A percentile compares a stretch with the other conserved stretches of the same genome.
Conservation (phyloP, 139 green algal genomes). For the Closterium sp. region DNA sequence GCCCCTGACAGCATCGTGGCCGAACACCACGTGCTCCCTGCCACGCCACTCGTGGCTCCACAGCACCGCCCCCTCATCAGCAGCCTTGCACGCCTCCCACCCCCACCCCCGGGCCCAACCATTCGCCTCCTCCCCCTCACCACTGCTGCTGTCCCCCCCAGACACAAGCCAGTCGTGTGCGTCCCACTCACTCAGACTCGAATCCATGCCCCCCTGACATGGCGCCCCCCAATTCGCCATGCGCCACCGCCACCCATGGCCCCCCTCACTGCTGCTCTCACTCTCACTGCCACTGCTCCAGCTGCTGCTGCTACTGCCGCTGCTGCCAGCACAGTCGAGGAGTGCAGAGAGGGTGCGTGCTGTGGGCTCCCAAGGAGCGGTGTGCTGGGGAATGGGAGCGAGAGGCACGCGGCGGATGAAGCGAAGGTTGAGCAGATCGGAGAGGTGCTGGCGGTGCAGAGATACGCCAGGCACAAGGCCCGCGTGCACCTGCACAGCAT, state of each 20-base stretch:
- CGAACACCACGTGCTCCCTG: constrained; percentile 1
- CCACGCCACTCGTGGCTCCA: background rate
- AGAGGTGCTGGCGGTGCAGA: constrained; percentile 58
- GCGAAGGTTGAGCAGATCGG: constrained; percentile 54
- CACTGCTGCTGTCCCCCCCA: background rate
- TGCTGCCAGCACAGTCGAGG: background rate
- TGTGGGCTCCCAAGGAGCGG: background rate
- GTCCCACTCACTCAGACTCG: background rate
- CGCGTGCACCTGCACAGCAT: constrained; percentile 48
- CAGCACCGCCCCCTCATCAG: background rate
- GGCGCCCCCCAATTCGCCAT: background rate
- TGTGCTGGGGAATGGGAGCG: background rate
- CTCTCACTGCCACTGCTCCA: background rate
- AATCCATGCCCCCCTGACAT: background rate
- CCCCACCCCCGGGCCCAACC: background rate
- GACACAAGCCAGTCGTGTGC: background rate
- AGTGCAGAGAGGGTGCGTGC: background rate
- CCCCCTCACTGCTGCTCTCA: background rate
- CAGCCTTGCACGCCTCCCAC: background rate
- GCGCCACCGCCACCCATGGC: background rate
- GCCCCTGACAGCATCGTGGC: background rate
- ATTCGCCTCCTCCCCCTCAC: background rate
- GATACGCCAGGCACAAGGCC: constrained; percentile 54
- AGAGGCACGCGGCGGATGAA: constrained; percentile 53
- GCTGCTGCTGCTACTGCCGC: background rate